Base-by-base conservation (phyloP, 768 basidiomycete genomes). In the Phanerochaete sordida region DNA sequence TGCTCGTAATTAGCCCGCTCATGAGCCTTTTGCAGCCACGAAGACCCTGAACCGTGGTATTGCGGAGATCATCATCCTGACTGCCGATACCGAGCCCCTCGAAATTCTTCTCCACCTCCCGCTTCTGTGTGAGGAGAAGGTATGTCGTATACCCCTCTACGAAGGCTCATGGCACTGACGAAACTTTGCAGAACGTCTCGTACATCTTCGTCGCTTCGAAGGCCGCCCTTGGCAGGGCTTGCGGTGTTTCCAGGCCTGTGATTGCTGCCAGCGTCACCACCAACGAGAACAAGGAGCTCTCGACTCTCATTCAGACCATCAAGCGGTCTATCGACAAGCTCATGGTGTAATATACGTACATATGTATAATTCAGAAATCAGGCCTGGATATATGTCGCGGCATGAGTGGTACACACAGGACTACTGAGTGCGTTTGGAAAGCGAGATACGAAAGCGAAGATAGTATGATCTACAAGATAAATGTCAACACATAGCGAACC, bases 31-130 rank as follows among this genome's bases (percentile, higher is more conserved):
- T 58, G 15, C 68, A 94, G 95, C 95, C 47, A 99, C 97, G 65
- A 99, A 99, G 80, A 97, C 95, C 21, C 84, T 98, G 64, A 98
- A 98, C 75, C 92, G 96, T 69, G 96, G 96, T 79, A 92, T 96
- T 66, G 90, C 95, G 61, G 97, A 99, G 77, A 92, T 99, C 76
- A 94, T 98, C 76, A 86, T 99, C 69, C 80, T 99, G 75, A 97
- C 97, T 57, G 88, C 88, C 57, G 95, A 99, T 70, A 98, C 96
- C 30, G 95, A 98, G 74, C 97, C 97, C 49, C 83, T 99, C 68
- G 97, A 98, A 74, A 99, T 99, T 74, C 78, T 99, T 57, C 84
- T 99, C 63, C 97, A 99, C 75, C 87, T 99, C 30, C 97, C 97
- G 37, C 81, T 99, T 61, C 82, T 99, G 27, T 99, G 97, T 71